phyloP scores from a whole-genome alignment of 768 basidiomycete species.

The Kwoniella dejecticola region DNA sequence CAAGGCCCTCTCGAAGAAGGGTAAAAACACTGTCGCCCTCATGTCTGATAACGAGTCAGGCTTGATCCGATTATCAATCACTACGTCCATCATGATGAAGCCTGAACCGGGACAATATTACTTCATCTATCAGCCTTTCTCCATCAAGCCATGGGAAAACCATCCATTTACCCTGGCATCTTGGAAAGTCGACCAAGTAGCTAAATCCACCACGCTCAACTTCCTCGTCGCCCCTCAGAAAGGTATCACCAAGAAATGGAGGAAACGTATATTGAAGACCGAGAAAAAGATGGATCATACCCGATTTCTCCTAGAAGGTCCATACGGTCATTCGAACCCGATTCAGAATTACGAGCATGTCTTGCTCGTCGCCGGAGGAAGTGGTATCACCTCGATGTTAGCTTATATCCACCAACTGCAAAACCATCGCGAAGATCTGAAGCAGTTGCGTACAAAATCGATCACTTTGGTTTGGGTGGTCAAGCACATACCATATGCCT shows the following conservation, averaged over 20 bases:
- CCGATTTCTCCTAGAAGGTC: constrained; percentile 32
- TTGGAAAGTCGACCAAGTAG: constrained; percentile 16
- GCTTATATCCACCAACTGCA: constrained; percentile 19
- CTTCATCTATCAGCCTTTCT: constrained; percentile 31
- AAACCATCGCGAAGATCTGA: background rate
- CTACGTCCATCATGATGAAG: constrained; percentile 15
- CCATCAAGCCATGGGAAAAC: constrained; percentile 36
- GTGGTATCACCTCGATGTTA: constrained; percentile 33
- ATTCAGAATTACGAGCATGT: constrained; percentile 23
- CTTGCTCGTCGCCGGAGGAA: constrained; percentile 31
- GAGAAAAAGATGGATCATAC: background rate
- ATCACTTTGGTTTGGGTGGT: constrained; percentile 32
- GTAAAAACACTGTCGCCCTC: constrained; percentile 13
- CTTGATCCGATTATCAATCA: constrained; percentile 21
- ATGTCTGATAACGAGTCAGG: constrained; percentile 13
- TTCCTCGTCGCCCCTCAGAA: constrained; percentile 25
- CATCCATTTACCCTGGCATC: constrained; percentile 41
- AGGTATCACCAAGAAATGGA: constrained; percentile 27
- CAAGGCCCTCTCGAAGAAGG: constrained; percentile 1
- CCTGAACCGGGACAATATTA: constrained; percentile 37
- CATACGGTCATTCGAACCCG: constrained; percentile 30
- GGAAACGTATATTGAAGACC: constrained; percentile 1
- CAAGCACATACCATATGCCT: constrained; percentile 17
- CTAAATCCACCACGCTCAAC: constrained; percentile 4
- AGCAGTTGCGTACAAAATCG: background rate